phyloP scores from a whole-genome alignment of 2,329 filamentous ascomycete genomes.

The Xylaria polymorpha region DNA sequence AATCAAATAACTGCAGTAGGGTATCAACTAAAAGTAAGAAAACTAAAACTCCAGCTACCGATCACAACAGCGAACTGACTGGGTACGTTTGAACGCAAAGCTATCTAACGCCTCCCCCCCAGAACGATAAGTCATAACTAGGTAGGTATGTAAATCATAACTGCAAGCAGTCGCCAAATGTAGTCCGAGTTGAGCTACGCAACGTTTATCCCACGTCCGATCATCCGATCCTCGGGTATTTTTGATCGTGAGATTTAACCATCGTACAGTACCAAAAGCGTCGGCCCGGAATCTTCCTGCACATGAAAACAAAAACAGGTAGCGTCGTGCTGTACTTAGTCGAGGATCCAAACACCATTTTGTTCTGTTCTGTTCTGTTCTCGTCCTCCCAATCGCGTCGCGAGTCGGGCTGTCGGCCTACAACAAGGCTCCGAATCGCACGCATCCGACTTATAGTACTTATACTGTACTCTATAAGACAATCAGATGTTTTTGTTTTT shows the following conservation, averaged over 20 bases:
- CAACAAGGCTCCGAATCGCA: not conserved
- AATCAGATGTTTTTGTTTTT: not conserved
- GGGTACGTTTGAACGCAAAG: no score
- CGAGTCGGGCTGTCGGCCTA: constrained; percentile 23
- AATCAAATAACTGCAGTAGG: constrained; percentile 7
- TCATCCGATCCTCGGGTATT: not conserved
- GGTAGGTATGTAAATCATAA: no score
- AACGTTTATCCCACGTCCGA: not conserved
- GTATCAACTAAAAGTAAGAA: constrained; percentile 22
- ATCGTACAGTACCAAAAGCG: no score
- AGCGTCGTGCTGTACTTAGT: no score
- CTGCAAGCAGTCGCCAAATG: not conserved
- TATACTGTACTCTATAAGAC: not conserved
- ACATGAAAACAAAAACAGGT: not conserved
- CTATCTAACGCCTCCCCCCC: no score
- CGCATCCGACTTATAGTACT: not conserved
- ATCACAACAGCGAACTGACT: not conserved
- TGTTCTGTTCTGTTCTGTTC: no score
- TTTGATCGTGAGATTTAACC: not conserved
- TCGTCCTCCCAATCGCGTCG: constrained; percentile 11
- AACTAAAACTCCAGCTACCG: not conserved
- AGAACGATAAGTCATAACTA: no score
- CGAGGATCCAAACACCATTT: not conserved
- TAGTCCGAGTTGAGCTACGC: no score
- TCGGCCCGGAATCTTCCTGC: not conserved